Percentiles rank a stretch among this genome's conserved stretches.
Evolutionary conservation across 768 basidiomycete species (phyloP).

Genomic region (Boletus subparvulus): DNA sequence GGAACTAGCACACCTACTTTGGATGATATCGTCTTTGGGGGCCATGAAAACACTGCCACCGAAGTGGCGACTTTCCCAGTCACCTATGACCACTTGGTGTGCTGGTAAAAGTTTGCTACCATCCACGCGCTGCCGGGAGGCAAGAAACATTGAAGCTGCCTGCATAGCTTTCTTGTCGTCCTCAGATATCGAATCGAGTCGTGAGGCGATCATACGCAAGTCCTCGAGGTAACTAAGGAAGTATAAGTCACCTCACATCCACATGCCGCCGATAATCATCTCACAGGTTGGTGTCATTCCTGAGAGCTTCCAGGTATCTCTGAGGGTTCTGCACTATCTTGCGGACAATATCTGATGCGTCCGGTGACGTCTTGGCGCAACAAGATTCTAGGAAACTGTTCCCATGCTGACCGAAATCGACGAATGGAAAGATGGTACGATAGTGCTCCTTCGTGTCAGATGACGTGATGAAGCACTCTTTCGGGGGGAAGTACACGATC

Average conservation of each 20-base stretch:
- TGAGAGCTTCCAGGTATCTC: slow-evolving; percentile 1
- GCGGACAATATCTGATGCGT: slow-evolving; percentile 9
- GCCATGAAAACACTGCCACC: slow-evolving; percentile 3
- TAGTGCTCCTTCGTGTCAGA: slow-evolving; percentile 1
- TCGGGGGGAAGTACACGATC: slow-evolving; percentile 5
- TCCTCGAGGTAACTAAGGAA: slow-evolving; percentile 12
- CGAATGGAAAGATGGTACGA: slow-evolving; percentile 13
- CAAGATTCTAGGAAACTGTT: slow-evolving; percentile 16
- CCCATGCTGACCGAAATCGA: slow-evolving; percentile 13
- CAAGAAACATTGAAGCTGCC: slow-evolving; percentile 9
- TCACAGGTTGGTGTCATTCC: slow-evolving; percentile 4
- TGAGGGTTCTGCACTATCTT: slow-evolving; percentile 10
- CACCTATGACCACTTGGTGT: slow-evolving; percentile 8
- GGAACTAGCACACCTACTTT: slow-evolving; percentile 5
- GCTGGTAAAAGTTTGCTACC: slow-evolving; percentile 2
- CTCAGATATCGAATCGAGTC: slow-evolving; percentile 9
- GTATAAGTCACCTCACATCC: slow-evolving; percentile 2
- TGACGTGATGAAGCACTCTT: slow-evolving; percentile 14
- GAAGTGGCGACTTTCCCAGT: slow-evolving; percentile 14
- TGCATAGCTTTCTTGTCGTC: slow-evolving; percentile 12
- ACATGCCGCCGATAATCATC: background rate
- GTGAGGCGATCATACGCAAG: slow-evolving; percentile 11
- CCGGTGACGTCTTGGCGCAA: slow-evolving; percentile 12
- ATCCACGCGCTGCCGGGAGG: background rate
- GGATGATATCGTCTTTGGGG: slow-evolving; percentile 6